Base-by-base conservation (phyloP, 129 eudicot genomes). In the Dittrichia graveolens region DNA sequence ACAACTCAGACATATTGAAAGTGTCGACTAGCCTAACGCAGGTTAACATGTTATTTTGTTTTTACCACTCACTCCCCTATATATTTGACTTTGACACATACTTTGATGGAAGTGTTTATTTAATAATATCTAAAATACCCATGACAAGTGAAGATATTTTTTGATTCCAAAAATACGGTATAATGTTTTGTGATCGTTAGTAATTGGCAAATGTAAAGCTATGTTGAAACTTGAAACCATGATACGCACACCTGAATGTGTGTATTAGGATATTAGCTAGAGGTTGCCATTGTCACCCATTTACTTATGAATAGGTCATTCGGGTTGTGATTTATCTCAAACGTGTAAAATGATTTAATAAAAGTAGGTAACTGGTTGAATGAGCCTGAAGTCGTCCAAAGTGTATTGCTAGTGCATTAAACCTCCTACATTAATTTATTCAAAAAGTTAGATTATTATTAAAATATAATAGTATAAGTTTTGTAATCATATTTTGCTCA, bases 11-110 rank as follows among this genome's bases (percentile, higher is more conserved):
- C 12, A 90, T 90, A 78, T 47, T 94, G 79, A 94, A 90, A 81
- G 89, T 94, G 35, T 79, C 85, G 16, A 94, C 99, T 57, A 90
- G 97, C 81, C 88, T 85, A 50, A 86, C 99, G 2, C 99, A 94
- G 97, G 98, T 42, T 71, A 73, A 54, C 57, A 67, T 48, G 39
- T 54, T 72, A 57, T 19, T 34, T 24, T 66, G 4, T 56, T 56
- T 61, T 61, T 39, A 5, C 18, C 37, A 1, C 9, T 59, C 38
- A 3, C 7, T 56, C n/a, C n/a, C 24, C 62, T 56, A 56, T 1
- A 53, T n/a, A 56, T 31, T 24, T 57, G 63, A 24, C 41, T 24
- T 24, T 8, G 42, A 8, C 41, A 8, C 41, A 57, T 57, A 11
- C 14, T 7, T 54, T 0, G 15, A 16, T 54, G 35, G 13, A 54